Base-by-base conservation (phyloP, 2,329 filamentous ascomycete species). In the Pleurostoma richardsiae region DNA sequence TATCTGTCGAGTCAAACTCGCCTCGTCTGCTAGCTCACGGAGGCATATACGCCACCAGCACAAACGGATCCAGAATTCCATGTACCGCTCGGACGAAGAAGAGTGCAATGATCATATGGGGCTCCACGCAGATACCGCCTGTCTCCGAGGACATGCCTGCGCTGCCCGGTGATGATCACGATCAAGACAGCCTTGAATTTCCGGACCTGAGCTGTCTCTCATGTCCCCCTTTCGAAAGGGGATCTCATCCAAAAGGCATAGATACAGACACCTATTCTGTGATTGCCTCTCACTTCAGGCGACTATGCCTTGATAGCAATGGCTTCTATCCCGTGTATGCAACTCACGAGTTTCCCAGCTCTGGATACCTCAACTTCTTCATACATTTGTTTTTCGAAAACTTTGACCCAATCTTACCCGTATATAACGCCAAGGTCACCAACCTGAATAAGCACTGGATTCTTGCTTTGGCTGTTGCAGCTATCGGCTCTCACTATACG, bases 331-430 rank as follows among this genome's bases (percentile, higher is more conserved):
- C 51, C 8, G 51, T 51, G 27, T 55, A 54, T 40, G 44, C 54
- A 47, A 36, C 54, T 41, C 47, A 53, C 41, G 47, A 54, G 10
- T 65, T 65, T 40, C 63, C 60, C 4, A 46, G 52, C 10, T 43
- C 54, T 3, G 45, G 48, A 5, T 51, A 62, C 2, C 43, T 66
- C 31, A 56, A 64, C 39, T 52, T 59, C n/a, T 65, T 64, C 36
- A 50, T 60, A 28, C 54, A 48, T 4, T 54, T 67, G 1, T 67
- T 59, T 41, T 64, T 65, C 44, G 52, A 59, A 11, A 51, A 64
- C 30, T 65, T 67, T 39, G 54, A 63, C 44, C 53, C 56, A 1
- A 58, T 63, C 5, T 38, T 67, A 4, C 60, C 64, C 2, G 57
- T 67, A 11, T 54, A 64, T 0, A 58, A 66, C 31, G 40, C 48